Evolutionary conservation across 2,329 filamentous ascomycete species (phyloP), one percentile per base, ranked within the genome.

Genomic region (Aureobasidium sp.): DNA sequence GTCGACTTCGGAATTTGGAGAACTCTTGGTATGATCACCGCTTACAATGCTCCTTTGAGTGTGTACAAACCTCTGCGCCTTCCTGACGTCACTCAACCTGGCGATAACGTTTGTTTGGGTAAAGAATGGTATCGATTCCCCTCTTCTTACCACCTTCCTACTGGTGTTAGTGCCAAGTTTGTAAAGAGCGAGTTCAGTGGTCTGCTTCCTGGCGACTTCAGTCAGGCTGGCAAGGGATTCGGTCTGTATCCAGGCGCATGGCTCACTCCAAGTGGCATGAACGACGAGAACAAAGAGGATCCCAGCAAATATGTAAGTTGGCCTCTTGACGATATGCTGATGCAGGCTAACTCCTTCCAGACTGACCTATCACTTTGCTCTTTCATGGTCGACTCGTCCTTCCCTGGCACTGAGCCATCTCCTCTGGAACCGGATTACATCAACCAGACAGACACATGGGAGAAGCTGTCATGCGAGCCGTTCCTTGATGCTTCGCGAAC

Each of bases 101-200:
- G 86, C 17, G 87, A 90, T 65, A 85, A 81, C 19, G 84, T 99
- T 2, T 99, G 94, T 73, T 83, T 96, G 42, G 91, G 90, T 31
- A 99, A 97, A 72, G 94, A 99, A 72, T 99, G 94, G 94, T 97
- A 99, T 74, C 89, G 94, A 39, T 97, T 97, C 71, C 93, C 94
- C 1, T 93, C 89, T 0, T 95, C 92, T 0, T 97, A 91, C 77
- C 91, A 94, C 72, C 79, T 99, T 3, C 93, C 94, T 0, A 79
- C 86, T n/a, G 83, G 85, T 54, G 89, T 94, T 78, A 87, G 84
- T 66, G 88, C 90, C 68, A 96, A 94, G 68, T 99, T 97, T 70
- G 79, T 99, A 68, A 90, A 88, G 66, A 96, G 90, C 68, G 91
- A 94, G 66, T 99, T 99, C 73, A 82, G 83, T 9, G 94, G 94